Evolutionary conservation across 1,284 basidiomycete genomes (phyloP).

Genomic region (Acaromyces ingoldii): DNA sequence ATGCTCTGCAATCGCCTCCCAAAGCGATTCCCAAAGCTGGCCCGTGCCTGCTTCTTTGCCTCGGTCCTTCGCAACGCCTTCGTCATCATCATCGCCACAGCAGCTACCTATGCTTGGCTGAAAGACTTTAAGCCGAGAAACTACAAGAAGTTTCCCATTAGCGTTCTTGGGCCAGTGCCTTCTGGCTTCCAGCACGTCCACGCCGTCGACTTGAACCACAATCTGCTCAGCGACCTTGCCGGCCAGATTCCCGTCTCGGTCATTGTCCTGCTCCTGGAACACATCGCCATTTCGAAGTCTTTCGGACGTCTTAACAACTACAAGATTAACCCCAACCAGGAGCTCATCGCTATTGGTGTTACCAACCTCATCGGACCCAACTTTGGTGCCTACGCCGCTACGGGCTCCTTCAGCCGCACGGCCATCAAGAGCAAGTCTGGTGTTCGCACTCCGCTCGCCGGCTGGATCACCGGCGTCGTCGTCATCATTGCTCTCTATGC

Average conservation of each 20-base stretch:
- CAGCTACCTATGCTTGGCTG: constrained; percentile 50
- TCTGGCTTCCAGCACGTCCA: constrained; percentile 62
- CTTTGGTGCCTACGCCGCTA: constrained; percentile 90
- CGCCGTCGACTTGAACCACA: constrained; percentile 62
- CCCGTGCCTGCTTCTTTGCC: constrained; percentile 59
- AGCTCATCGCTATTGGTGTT: constrained; percentile 96
- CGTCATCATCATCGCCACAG: constrained; percentile 57
- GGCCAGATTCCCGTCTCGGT: constrained; percentile 82
- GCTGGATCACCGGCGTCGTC: constrained; percentile 77
- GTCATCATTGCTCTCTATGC: constrained; percentile 93
- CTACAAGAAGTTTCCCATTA: constrained; percentile 63
- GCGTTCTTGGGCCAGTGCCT: constrained; percentile 70
- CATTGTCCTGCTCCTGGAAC: constrained; percentile 89
- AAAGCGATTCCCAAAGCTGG: constrained; percentile 66
- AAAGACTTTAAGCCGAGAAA: constrained; percentile 23
- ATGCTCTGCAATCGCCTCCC: constrained; percentile 61
- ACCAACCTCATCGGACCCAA: constrained; percentile 62
- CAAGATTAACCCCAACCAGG: constrained; percentile 96
- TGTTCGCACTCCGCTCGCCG: constrained; percentile 87
- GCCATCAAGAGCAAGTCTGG: constrained; percentile 94
- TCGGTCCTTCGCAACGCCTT: constrained; percentile 47
- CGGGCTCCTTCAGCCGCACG: constrained; percentile 94
- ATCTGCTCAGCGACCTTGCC: constrained; percentile 67
- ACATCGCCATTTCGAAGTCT: constrained; percentile 87
- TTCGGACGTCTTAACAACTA: constrained; percentile 95